These are phyloP conservation scores for Candida koratica DNA, from an alignment of 805 yeast genomes.

Conservation along the genomic window DNA sequence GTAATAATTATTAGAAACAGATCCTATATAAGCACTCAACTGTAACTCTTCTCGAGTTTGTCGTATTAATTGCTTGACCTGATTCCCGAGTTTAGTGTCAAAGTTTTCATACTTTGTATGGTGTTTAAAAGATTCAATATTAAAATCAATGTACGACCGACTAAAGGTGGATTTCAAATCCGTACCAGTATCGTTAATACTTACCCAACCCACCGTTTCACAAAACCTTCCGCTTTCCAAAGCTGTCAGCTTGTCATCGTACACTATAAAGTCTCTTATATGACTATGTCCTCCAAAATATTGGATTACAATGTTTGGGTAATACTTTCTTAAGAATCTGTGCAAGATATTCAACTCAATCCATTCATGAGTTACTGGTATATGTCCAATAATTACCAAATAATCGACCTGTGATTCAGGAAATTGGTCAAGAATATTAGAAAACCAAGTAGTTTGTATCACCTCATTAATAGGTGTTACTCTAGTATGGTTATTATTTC, in stretches of 20 bases:
- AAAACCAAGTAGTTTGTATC: slow-evolving; percentile 63
- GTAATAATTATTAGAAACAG: slow-evolving; percentile 62
- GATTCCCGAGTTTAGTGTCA: slow-evolving; percentile 52
- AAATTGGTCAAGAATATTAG: slow-evolving; percentile 32
- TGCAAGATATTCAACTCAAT: slow-evolving; percentile 49
- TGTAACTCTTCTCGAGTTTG: slow-evolving; percentile 45
- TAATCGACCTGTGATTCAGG: slow-evolving; percentile 50
- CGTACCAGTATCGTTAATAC: slow-evolving; percentile 28
- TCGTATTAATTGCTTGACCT: slow-evolving; percentile 43
- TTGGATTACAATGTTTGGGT: slow-evolving; percentile 66
- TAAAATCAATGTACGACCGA: slow-evolving; percentile 82
- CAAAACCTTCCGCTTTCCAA: slow-evolving; percentile 92
- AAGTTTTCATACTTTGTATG: slow-evolving; percentile 47
- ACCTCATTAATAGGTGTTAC: slow-evolving; percentile 61
- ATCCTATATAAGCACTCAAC: slow-evolving; percentile 56
- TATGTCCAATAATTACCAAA: slow-evolving; percentile 71
- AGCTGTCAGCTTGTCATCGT: slow-evolving; percentile 67
- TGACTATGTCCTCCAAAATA: slow-evolving; percentile 95
- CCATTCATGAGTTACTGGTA: slow-evolving; percentile 58
- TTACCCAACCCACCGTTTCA: slow-evolving; percentile 88
- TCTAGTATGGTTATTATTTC: slow-evolving; percentile 54
- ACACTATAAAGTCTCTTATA: slow-evolving; percentile 72
- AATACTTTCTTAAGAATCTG: slow-evolving; percentile 47
- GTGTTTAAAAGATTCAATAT: slow-evolving; percentile 59
- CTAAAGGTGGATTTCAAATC: slow-evolving; percentile 25